Evolutionary conservation across 768 basidiomycete genomes (phyloP).

Genomic region (Tulasnella sp.): DNA sequence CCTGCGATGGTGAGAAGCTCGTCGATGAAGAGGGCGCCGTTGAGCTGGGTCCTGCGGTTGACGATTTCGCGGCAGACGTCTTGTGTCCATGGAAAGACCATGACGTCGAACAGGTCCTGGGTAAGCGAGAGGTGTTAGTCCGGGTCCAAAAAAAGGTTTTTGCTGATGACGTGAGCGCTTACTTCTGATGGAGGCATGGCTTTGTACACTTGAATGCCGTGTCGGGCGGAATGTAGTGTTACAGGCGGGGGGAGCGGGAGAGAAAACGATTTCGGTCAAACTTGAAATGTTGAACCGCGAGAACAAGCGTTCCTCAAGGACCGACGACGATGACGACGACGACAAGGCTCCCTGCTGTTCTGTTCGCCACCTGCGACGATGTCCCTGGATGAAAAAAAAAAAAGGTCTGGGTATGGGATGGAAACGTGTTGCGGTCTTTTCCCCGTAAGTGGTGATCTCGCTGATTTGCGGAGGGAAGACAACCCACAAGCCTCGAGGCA

Average conservation of each 20-base stretch:
- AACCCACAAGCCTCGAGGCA: slow-evolving; percentile 5
- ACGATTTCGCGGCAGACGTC: slow-evolving; percentile 53
- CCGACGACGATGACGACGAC: neutral
- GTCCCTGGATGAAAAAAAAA: neutral
- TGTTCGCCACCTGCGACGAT: neutral
- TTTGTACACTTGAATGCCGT: no score
- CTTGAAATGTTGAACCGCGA: slow-evolving; percentile 6
- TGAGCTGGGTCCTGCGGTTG: slow-evolving; percentile 54
- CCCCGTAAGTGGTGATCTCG: neutral
- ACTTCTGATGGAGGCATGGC: neutral
- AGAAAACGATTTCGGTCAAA: neutral
- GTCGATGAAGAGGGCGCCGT: slow-evolving; percentile 67
- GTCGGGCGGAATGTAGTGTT: neutral
- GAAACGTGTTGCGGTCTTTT: neutral
- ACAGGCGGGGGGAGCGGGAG: neutral
- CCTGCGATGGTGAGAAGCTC: slow-evolving; percentile 64
- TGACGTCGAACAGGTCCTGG: slow-evolving; percentile 47
- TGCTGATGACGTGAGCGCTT: neutral
- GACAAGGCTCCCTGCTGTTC: neutral
- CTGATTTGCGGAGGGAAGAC: neutral
- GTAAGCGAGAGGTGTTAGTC: neutral
- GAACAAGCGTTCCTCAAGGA: neutral
- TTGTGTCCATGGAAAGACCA: slow-evolving; percentile 52
- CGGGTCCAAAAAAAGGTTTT: neutral
- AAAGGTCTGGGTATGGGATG: neutral